phyloP scores from a whole-genome alignment of 768 basidiomycete species.

The Pulveroboletus sp. region DNA sequence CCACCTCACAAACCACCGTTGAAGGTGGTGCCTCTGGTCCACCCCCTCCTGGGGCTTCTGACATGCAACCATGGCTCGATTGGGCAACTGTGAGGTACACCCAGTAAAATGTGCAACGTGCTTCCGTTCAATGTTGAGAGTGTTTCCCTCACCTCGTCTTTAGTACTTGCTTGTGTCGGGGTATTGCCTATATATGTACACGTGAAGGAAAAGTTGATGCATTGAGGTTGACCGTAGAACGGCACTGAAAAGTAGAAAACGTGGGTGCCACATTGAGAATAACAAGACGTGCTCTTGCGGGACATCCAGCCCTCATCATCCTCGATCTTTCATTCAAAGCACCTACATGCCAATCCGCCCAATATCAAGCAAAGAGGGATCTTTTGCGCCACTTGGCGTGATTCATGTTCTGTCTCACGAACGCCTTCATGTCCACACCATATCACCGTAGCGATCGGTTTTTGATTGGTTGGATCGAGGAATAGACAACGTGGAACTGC shows the following conservation, averaged over 20 bases:
- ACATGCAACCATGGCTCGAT: too few relatives aligned
- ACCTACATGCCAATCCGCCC: not conserved
- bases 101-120: too few relatives aligned
- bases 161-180: too few relatives aligned
- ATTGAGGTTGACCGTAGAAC: too few relatives aligned
- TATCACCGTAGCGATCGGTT: not conserved
- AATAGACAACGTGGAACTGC: not conserved
- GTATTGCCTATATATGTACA: too few relatives aligned
- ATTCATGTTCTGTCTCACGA: not conserved
- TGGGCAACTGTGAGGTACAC: too few relatives aligned
- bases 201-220: too few relatives aligned
- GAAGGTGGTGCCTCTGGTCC: too few relatives aligned
- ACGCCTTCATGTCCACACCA: not conserved
- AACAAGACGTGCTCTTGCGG: not conserved
- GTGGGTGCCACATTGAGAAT: not conserved
- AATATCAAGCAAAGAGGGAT: slow-evolving; percentile 7
- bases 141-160: too few relatives aligned
- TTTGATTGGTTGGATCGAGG: not conserved
- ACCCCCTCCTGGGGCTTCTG: too few relatives aligned
- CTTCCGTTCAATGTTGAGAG: too few relatives aligned
- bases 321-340: slow-evolving; percentile 8
- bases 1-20: too few relatives aligned
- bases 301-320: slow-evolving; percentile 9
- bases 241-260: slow-evolving; percentile 8
- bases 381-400: slow-evolving; percentile 1